A percentile compares a stretch with the other conserved stretches of the same genome.
These are phyloP conservation scores for Echeveria elegans DNA, from an alignment of 164 flowering plant species.

Conservation along the genomic window DNA sequence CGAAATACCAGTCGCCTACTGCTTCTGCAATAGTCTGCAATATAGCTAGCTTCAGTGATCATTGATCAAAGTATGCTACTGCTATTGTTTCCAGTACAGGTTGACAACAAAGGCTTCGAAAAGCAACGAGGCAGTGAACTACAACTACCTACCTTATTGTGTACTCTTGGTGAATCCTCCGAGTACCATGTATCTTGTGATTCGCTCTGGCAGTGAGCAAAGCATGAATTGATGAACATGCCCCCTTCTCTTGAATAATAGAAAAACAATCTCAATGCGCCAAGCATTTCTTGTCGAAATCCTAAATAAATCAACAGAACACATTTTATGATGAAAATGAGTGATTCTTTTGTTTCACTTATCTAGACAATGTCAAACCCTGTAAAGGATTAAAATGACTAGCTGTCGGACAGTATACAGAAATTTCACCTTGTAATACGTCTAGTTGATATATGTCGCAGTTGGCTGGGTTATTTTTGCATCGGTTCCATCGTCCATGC, in stretches of 20 bases:
- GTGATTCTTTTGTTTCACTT: no score
- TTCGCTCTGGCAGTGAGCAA: slow-evolving; percentile 94
- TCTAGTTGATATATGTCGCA: slow-evolving; percentile 42
- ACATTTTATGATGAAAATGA: no score
- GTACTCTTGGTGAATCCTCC: slow-evolving; percentile 58
- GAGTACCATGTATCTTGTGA: slow-evolving; percentile 83
- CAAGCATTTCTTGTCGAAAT: slow-evolving; percentile 64
- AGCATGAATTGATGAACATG: slow-evolving; percentile 81
- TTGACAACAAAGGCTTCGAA: not conserved
- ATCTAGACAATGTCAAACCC: no score
- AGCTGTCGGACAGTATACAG: no score
- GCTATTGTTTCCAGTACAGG: no score
- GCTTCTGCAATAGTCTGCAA: slow-evolving; percentile 72
- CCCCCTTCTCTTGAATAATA: slow-evolving; percentile 46
- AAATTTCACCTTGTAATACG: slow-evolving; percentile 55
- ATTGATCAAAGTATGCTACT: not conserved
- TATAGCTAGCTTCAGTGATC: not conserved
- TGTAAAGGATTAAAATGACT: no score
- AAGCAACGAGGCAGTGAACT: not conserved
- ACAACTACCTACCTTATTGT: slow-evolving; percentile 92
- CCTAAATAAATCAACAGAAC: slow-evolving; percentile 24
- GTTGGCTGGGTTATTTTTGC: slow-evolving; percentile 46
- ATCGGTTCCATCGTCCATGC: slow-evolving; percentile 55
- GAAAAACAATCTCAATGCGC: slow-evolving; percentile 32
- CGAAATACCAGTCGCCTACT: slow-evolving; percentile 89